These are phyloP conservation scores for Mycena vulgaris DNA, from an alignment of 768 basidiomycete genomes.

Conservation along the genomic window DNA sequence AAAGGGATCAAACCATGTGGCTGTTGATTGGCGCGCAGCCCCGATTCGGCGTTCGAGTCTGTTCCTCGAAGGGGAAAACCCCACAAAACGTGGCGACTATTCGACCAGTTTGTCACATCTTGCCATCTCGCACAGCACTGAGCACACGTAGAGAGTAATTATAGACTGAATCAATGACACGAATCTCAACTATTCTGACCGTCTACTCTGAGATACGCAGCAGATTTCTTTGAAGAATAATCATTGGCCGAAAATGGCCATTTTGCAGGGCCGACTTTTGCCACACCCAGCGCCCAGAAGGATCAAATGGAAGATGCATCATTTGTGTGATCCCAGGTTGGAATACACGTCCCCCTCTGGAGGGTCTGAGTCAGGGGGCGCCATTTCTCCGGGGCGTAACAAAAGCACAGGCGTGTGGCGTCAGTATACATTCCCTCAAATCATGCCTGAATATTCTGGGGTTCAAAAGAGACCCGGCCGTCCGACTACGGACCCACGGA, in stretches of 20 bases:
- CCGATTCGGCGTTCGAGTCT: too few species aligned
- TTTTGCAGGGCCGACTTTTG: background rate
- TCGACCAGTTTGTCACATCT: background rate
- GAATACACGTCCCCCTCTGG: too few species aligned
- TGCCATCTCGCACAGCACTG: background rate
- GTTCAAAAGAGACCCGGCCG: background rate
- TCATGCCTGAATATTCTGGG: too few species aligned
- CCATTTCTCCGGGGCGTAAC: too few species aligned
- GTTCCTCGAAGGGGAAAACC: background rate
- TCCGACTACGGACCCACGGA: too few species aligned
- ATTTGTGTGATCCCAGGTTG: background rate
- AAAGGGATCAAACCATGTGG: background rate
- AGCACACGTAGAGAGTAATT: background rate
- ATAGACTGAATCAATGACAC: background rate
- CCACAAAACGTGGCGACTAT: background rate
- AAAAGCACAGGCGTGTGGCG: background rate
- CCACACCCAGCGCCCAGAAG: background rate
- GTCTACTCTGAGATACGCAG: background rate
- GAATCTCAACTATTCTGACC: background rate
- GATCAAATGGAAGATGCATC: background rate
- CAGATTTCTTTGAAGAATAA: constrained; percentile 9
- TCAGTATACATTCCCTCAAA: too few species aligned
- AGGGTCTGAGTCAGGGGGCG: too few species aligned
- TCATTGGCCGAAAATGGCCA: background rate
- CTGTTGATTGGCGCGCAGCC: background rate